Evolutionary conservation across 208 protist species (phyloP).

Genomic region (Leishmania aethiopica): DNA sequence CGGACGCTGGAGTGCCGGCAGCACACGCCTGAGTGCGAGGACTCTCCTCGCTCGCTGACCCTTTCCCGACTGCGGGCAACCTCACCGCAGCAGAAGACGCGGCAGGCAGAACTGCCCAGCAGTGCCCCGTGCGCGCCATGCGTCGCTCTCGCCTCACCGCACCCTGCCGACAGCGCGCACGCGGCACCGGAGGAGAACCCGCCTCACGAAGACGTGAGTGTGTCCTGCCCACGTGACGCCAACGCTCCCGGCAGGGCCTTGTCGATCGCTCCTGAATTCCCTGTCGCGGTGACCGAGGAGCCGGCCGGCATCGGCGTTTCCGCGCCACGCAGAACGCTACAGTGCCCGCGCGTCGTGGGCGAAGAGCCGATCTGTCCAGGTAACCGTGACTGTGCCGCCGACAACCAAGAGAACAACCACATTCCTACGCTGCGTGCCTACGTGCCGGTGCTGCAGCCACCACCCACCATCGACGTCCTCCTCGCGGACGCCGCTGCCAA

Average conservation of each 20-base stretch:
- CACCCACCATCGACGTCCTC: constrained; percentile 19
- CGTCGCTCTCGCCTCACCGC: constrained; percentile 10
- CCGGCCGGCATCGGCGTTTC: not conserved
- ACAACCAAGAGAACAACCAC: not conserved
- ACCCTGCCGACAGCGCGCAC: constrained; percentile 9
- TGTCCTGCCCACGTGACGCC: not conserved
- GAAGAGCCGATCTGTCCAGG: not conserved
- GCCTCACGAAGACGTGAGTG: constrained; percentile 9
- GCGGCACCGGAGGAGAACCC: constrained; percentile 9
- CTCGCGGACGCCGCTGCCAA: not conserved
- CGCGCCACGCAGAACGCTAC: constrained; percentile 2
- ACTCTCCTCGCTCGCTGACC: not conserved
- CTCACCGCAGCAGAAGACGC: constrained; percentile 5
- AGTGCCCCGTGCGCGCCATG: not conserved
- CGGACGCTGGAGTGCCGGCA: constrained; percentile 8
- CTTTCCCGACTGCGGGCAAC: constrained; percentile 13
- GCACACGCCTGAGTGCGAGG: constrained; percentile 1
- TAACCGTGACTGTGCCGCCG: not conserved
- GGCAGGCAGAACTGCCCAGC: not conserved
- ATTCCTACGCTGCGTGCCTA: not conserved
- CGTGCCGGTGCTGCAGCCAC: constrained; percentile 18
- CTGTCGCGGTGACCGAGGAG: not conserved
- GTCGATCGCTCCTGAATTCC: not conserved
- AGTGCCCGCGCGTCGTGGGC: constrained; percentile 20
- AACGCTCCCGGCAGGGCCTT: not conserved